Evolutionary conservation across 2,329 filamentous ascomycete genomes (phyloP), one percentile per base, ranked within the genome.

Genomic region (Neodidymelliopsis sp.): DNA sequence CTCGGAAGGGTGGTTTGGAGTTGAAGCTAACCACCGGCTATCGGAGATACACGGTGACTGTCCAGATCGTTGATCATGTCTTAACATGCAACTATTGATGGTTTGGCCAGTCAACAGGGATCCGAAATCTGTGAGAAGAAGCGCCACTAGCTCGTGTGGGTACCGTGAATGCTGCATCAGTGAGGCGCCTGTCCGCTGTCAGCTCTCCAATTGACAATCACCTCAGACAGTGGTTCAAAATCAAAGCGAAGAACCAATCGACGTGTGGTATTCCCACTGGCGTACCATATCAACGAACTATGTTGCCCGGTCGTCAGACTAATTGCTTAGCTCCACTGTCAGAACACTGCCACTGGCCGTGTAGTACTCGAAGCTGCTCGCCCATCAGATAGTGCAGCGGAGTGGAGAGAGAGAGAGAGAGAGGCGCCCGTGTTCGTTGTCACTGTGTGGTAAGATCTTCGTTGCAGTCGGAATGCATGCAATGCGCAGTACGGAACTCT

Each of bases 1-100:
- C 18, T 31, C 31, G 38, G 27, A 41, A 49, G 45, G 16, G 37
- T 37, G 37, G 13, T 41, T 42, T 33, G 27, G 38, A 20, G n/a
- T 13, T 30, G n/a, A 24, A 4, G 10, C 12, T 47, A 23, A 4
- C 16, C 11, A 22, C 18, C 12, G 24, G 23, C 15, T 11, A n/a
- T n/a, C n/a, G n/a, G n/a, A n/a, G n/a, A n/a, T n/a, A n/a, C n/a
- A n/a, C n/a, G n/a, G n/a, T n/a, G n/a, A n/a, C n/a, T n/a, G n/a
- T n/a, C n/a, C n/a, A n/a, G n/a, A n/a, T n/a, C n/a, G n/a, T n/a
- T n/a, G n/a, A n/a, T n/a, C n/a, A n/a, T n/a, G n/a, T n/a, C n/a
- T n/a, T n/a, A n/a, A n/a, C n/a, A n/a, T n/a, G n/a, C 38, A n/a
- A 31, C 2, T 5, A 15, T 15, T 30, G 11, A 2, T 7, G 18